Conservation (phyloP, 148 eudicot genomes). For the Dianthus caryophyllus region DNA sequence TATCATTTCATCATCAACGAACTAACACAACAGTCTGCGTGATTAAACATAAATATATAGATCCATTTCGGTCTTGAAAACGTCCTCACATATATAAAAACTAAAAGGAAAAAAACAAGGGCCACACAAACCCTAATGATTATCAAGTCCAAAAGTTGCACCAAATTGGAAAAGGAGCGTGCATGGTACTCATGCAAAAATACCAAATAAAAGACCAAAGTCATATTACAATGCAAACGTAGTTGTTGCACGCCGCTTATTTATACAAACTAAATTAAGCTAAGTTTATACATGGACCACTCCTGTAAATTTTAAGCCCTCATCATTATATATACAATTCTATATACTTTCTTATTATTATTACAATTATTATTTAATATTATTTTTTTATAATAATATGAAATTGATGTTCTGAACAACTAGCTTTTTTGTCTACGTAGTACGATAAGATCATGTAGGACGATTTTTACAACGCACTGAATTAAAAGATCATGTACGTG, state of each 20-base stretch:
- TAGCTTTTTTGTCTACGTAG: constrained; percentile 2
- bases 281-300: constrained; percentile 19
- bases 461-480: no score
- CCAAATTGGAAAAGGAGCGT: constrained; percentile 12
- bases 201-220: constrained; percentile 4
- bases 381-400: no score
- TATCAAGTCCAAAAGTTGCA: constrained; percentile 4
- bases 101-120: not conserved
- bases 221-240: constrained; percentile 13
- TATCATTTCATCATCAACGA: no score
- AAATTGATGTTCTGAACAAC: constrained; percentile 2
- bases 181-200: not conserved
- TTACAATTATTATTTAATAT: not conserved
- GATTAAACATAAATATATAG: no score
- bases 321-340: constrained; percentile 9
- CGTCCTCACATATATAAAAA: not conserved
- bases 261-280: constrained; percentile 5
- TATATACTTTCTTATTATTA: constrained; percentile 11
- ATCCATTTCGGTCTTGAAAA: no score
- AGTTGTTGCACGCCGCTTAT: constrained; percentile 16
- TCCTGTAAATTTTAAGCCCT: constrained; percentile 12
- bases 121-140: not conserved
- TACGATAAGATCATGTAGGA: not conserved
- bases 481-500: no score
- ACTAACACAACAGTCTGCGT: no score